These are phyloP conservation scores for Chlamydomonas reinhardtii DNA, from an alignment of 163 green algal species.

Conservation along the genomic window DNA sequence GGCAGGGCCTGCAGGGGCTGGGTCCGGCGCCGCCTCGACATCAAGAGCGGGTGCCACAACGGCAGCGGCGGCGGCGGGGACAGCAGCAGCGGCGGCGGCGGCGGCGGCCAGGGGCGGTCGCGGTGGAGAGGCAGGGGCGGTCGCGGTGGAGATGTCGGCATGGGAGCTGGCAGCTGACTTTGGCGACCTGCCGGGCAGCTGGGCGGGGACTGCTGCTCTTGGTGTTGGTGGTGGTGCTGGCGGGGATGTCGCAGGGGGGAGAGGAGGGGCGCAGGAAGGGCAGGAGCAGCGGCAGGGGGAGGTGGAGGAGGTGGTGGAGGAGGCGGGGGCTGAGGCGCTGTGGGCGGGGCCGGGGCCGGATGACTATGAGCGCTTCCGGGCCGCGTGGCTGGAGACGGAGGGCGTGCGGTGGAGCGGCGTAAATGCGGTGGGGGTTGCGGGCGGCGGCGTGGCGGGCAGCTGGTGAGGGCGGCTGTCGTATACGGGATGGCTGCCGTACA, in stretches of 20 bases:
- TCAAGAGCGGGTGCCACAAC: no score
- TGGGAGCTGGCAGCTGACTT: neutral
- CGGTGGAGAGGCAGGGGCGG: no score
- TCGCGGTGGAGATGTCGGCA: no score
- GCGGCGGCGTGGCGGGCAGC: neutral
- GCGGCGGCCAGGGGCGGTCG: neutral
- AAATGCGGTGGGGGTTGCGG: neutral
- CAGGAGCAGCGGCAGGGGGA: neutral
- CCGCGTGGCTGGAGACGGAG: slow-evolving; percentile 30
- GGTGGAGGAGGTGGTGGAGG: neutral
- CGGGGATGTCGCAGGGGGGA: no score
- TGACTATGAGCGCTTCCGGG: slow-evolving; percentile 5
- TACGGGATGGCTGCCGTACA: no score
- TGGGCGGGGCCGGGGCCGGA: neutral
- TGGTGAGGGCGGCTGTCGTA: slow-evolving; percentile 4
- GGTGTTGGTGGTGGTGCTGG: no score
- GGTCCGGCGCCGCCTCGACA: no score
- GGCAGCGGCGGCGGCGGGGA: no score
- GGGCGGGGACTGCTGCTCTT: neutral
- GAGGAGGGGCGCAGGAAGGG: no score
- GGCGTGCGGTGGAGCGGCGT: slow-evolving; percentile 14
- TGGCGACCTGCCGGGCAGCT: neutral
- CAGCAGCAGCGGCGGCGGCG: neutral
- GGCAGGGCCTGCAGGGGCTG: neutral
- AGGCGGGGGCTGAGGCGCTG: neutral